These are phyloP conservation scores for Leccinum variicolor DNA, from an alignment of 768 basidiomycete genomes.

Conservation along the genomic window DNA sequence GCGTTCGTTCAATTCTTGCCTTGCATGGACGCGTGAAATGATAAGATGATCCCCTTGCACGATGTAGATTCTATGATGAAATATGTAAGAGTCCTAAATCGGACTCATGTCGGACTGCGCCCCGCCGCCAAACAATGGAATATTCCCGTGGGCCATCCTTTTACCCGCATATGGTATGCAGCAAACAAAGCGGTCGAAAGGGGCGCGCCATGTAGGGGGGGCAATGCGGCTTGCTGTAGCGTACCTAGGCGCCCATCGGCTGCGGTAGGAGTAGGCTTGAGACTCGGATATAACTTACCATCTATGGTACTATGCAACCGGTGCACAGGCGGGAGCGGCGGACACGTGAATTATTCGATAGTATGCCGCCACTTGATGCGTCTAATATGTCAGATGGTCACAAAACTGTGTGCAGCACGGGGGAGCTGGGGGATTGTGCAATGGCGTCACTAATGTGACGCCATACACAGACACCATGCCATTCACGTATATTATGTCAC, in stretches of 20 bases:
- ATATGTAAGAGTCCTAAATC: neutral
- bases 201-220: neutral
- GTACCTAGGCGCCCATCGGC: neutral
- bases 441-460: too few species aligned
- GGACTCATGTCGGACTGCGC: neutral
- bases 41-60: neutral
- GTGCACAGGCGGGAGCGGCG: neutral
- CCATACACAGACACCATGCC: too few species aligned
- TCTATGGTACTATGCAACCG: neutral
- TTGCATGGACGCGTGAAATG: neutral
- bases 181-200: conserved; percentile 1
- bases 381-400: neutral
- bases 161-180: neutral
- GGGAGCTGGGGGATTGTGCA: neutral
- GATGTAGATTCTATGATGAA: neutral
- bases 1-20: conserved; percentile 13
- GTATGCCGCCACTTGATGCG: neutral
- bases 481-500: neutral
- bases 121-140: conserved; percentile 8
- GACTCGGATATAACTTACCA: neutral
- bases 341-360: neutral
- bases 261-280: neutral
- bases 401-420: neutral
- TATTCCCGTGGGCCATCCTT: neutral
- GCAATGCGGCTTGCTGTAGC: conserved; percentile 21